These are phyloP conservation scores for Mucor lusitanicus DNA, from an alignment of 371 early-diverging fungal species.

Conservation along the genomic window DNA sequence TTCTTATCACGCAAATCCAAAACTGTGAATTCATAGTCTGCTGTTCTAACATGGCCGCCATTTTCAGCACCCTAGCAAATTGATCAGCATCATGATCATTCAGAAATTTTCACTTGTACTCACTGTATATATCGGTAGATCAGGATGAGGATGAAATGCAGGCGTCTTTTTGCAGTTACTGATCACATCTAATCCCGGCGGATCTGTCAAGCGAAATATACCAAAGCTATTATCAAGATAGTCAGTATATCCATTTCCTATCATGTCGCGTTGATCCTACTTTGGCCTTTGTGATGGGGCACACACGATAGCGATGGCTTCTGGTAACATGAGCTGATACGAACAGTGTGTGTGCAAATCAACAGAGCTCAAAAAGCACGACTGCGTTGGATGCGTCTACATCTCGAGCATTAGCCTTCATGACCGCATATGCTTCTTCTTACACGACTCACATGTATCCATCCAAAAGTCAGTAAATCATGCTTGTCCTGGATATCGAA, in stretches of 20 bases:
- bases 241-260: background rate
- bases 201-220: constrained; percentile 87
- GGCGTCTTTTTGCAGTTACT: constrained; percentile 69
- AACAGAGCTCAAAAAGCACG: constrained; percentile 90
- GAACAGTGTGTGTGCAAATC: constrained; percentile 94
- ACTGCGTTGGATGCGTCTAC: constrained; percentile 91
- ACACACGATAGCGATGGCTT: constrained; percentile 93
- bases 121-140: constrained; percentile 67
- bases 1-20: constrained; percentile 50
- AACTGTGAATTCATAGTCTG: constrained; percentile 48
- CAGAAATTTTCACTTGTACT: constrained; percentile 4
- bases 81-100: background rate
- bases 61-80: constrained; percentile 48
- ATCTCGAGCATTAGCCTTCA: background rate
- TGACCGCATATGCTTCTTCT: background rate
- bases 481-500: constrained; percentile 74
- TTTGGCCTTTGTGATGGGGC: constrained; percentile 75
- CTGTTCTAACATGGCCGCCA: constrained; percentile 48
- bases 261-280: constrained; percentile 33
- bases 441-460: constrained; percentile 77
- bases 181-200: constrained; percentile 84
- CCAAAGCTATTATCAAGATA: constrained; percentile 59
- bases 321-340: constrained; percentile 91
- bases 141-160: constrained; percentile 87
- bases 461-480: constrained; percentile 86